Evolutionary conservation across 2,329 filamentous ascomycete species (phyloP), one percentile per base, ranked within the genome.

Genomic region (Colletotrichum horii): DNA sequence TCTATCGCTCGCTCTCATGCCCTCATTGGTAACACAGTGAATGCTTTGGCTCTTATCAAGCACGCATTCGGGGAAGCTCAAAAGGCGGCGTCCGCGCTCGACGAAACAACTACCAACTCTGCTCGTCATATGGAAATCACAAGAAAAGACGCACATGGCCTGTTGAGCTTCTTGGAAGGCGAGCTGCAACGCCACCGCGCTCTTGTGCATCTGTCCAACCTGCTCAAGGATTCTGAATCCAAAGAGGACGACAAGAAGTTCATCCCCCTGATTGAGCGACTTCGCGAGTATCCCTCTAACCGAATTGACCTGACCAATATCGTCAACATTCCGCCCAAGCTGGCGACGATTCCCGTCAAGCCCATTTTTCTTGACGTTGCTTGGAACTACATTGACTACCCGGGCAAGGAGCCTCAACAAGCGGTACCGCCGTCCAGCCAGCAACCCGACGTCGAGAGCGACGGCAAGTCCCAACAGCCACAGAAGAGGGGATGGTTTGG

Each of bases 371-470:
- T 98, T 75, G 97, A 99, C 82, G 94, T 98, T 9, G 97, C 97
- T 12, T 99, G 95, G 94, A 98, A 98, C 83, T 98, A 98, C 83
- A 96, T 99, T 77, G 92, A 95, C 65, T 99, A 99, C 82, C 96
- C 96, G 0, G 93, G 92, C 38, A 92, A 92, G 79, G 79, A 84
- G 36, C 81, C 83, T 8, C 79, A 84, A 75, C 80, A 79, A 70
- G 78, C 43, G 43, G 43, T 76, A 8, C 78, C 76, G 28, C 79
- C 80, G 73, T 71, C 60, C 66, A 70, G 11, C 74, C 75, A 66
- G 77, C 68, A 24, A 11, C 55, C 68, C 8, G 43, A 67, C 5
- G 74, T 66, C 7, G 74, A 66, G 8, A 55, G 34, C n/a, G 80
- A 81, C 75, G 80, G 77, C 19, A 82, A 83, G 32, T 77, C 79